phyloP scores from a whole-genome alignment of 1,284 basidiomycete species.

The Vanrija pseudolonga region DNA sequence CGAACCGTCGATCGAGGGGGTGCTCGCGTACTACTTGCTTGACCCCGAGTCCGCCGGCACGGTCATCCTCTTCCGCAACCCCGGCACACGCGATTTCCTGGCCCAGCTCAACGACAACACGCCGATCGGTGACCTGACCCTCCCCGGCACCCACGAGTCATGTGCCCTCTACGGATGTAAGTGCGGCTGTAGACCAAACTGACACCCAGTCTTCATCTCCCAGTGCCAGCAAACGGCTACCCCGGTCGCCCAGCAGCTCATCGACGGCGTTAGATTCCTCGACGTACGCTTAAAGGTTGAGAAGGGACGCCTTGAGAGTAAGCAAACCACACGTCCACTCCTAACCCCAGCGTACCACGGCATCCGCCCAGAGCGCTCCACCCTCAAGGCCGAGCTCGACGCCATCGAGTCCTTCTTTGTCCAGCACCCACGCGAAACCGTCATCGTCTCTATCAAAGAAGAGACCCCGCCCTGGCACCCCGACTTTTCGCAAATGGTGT shows the following conservation, averaged over 20 bases:
- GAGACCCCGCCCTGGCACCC: slow-evolving; percentile 54
- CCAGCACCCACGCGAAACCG: slow-evolving; percentile 61
- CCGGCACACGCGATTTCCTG: slow-evolving; percentile 27
- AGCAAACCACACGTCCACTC: slow-evolving; percentile 2
- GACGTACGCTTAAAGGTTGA: slow-evolving; percentile 74
- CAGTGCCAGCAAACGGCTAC: slow-evolving; percentile 46
- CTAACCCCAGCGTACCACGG: slow-evolving; percentile 67
- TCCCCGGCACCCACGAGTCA: slow-evolving; percentile 61
- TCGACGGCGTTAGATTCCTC: slow-evolving; percentile 64
- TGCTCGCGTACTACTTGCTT: slow-evolving; percentile 8
- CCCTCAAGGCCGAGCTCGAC: slow-evolving; percentile 58
- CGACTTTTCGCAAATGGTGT: slow-evolving; percentile 63
- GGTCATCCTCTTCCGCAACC: slow-evolving; percentile 18
- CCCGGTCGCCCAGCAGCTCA: slow-evolving; percentile 39
- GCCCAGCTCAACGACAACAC: slow-evolving; percentile 58
- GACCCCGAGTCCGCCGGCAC: slow-evolving; percentile 1
- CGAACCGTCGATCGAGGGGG: neutral
- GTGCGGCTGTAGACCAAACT: neutral
- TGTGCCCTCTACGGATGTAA: slow-evolving; percentile 36
- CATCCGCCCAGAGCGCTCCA: slow-evolving; percentile 62
- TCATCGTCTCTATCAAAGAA: slow-evolving; percentile 82
- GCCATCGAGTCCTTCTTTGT: slow-evolving; percentile 62
- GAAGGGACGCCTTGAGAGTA: slow-evolving; percentile 51
- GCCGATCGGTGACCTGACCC: slow-evolving; percentile 63
- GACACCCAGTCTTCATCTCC: slow-evolving; percentile 33